These are phyloP conservation scores for Aureobasidium sp. DNA, from an alignment of 2,329 filamentous ascomycete species.

Conservation along the genomic window DNA sequence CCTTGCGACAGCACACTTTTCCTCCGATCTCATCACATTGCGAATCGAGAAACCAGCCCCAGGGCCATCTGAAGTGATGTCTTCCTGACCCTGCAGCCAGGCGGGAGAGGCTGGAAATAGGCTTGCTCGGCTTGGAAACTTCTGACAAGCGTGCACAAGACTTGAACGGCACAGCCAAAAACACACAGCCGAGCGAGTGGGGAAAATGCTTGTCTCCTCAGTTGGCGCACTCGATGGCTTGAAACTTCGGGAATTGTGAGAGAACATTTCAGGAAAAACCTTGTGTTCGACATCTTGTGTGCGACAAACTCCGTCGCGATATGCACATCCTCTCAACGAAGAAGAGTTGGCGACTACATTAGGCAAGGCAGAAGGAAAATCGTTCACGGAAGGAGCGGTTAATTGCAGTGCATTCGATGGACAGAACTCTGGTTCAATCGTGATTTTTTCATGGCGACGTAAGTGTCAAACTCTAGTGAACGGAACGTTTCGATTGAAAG, in stretches of 20 bases:
- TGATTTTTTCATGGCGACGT: neutral
- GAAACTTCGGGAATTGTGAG: neutral
- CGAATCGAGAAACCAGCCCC: neutral
- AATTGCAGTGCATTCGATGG: neutral
- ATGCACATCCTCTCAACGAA: neutral
- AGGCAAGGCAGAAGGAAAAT: neutral
- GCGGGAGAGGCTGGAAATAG: slow-evolving; percentile 7
- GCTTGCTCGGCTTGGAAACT: slow-evolving; percentile 8
- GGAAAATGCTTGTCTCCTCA: slow-evolving; percentile 7
- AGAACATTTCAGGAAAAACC: slow-evolving; percentile 11
- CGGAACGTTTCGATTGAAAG: neutral
- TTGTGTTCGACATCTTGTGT: neutral
- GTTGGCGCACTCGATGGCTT: neutral
- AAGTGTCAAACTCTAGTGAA: neutral
- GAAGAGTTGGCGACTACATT: neutral
- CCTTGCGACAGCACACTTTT: neutral
- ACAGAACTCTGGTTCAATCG: neutral
- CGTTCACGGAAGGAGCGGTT: neutral
- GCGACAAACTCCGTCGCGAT: neutral
- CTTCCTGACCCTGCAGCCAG: neutral
- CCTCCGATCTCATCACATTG: neutral
- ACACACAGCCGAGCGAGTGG: neutral
- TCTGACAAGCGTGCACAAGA: slow-evolving; percentile 9
- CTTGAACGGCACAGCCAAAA: neutral
- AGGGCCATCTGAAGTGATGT: neutral